Evolutionary conservation across 1,284 basidiomycete genomes (phyloP), one percentile per base, ranked within the genome.

Genomic region (Pseudozyma sp.): DNA sequence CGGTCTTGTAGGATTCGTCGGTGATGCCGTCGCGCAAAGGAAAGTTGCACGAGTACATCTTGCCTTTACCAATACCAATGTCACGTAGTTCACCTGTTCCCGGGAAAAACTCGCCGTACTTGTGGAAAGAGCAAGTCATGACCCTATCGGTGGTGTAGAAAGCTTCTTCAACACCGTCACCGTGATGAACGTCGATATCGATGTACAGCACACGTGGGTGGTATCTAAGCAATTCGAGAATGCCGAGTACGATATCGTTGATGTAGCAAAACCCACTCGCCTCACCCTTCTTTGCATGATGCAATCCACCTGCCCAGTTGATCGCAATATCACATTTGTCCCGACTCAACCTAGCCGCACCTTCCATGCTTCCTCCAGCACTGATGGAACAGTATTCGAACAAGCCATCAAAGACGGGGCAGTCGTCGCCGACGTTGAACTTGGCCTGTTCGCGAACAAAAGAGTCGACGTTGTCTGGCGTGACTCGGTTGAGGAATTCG

Each of bases 351-450:
- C 96, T 89, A 12, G 96, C 95, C 43, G 97, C 96, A 50, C 96
- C 95, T 92, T 99, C 96, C 95, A 99, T 99, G 0, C 94, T 97
- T 7, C 96, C 96, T 51, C 96, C 96, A 16, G 96, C 97, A 4
- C 95, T 97, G 81, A 99, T 99, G 7, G 95, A 95, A 83, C 96
- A 98, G 85, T 97, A 99, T 79, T 99, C 96, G 84, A 98, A 98
- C 53, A 99, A 86, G 0, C 96, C 96, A 80, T 99, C 96, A 79
- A 99, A 99, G 21, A 98, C 94, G 3, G 96, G 96, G 85, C 96
- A 98, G 86, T 99, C 96, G 81, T 99, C 96, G 19, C 92, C 92
- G 14, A 93, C 92, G 74, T 93, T 93, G 86, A 92, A 98, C 87
- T 97, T 98, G 77, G 95, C 92, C 86, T 98, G 95, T 85, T 99